A percentile compares a stretch with the other conserved stretches of the same genome.
These are phyloP conservation scores for Pseudopyricularia javanii DNA, from an alignment of 2,329 filamentous ascomycete genomes.

Conservation along the genomic window DNA sequence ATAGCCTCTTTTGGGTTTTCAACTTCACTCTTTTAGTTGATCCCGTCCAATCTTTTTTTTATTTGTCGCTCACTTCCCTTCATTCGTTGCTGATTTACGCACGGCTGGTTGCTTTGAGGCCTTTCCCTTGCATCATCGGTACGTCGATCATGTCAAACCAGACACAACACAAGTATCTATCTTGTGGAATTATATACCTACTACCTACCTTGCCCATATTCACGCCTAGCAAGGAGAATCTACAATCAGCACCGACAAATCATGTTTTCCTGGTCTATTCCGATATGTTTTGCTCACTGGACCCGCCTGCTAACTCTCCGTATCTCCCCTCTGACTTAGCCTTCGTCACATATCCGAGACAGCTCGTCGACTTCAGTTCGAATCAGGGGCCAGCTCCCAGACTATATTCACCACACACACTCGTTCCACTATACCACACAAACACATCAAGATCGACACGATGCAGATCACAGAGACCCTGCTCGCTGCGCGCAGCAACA, in stretches of 20 bases:
- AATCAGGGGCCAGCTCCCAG: background rate
- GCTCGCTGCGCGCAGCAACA: slow-evolving; percentile 20
- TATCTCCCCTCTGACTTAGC: too few relatives aligned
- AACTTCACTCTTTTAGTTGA: slow-evolving; percentile 35
- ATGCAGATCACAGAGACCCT: slow-evolving; percentile 26
- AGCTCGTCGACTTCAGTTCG: background rate
- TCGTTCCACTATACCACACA: background rate
- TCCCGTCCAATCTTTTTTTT: slow-evolving; percentile 25
- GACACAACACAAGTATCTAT: too few relatives aligned
- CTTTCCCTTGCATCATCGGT: slow-evolving; percentile 34
- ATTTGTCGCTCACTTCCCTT: slow-evolving; percentile 3
- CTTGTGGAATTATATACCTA: too few relatives aligned
- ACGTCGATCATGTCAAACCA: background rate
- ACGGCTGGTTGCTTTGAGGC: background rate
- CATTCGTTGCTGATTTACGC: background rate
- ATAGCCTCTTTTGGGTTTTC: slow-evolving; percentile 17
- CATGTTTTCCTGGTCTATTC: too few relatives aligned
- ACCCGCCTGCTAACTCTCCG: too few relatives aligned
- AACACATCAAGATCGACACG: slow-evolving; percentile 3
- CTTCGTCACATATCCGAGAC: background rate
- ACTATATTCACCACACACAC: background rate
- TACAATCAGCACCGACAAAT: too few relatives aligned
- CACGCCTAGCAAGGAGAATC: too few relatives aligned
- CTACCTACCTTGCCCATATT: too few relatives aligned
- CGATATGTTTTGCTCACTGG: too few relatives aligned